Conservation (phyloP, 2,329 filamentous ascomycete species). For the Neonectria faginata region DNA sequence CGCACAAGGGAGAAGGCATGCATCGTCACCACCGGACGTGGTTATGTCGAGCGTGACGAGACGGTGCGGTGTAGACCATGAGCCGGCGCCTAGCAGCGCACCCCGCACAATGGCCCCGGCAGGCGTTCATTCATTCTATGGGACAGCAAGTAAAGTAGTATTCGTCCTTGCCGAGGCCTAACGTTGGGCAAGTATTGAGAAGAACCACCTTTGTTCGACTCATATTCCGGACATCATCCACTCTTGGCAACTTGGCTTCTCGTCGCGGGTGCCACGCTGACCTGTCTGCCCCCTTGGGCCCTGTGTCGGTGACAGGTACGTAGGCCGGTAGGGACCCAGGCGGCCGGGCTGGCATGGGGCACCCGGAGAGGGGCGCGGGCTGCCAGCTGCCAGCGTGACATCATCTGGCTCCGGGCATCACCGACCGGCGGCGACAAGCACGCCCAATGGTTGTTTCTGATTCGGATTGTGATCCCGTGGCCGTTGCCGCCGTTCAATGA, state of each 20-base stretch:
- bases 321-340: conserved; percentile 13
- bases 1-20: not conserved
- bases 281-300: conserved; percentile 1
- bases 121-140: not conserved
- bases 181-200: not conserved
- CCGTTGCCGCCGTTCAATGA: conserved; percentile 5
- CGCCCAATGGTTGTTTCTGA: conserved; percentile 16
- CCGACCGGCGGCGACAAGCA: conserved; percentile 7
- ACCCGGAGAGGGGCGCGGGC: conserved; percentile 12
- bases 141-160: not conserved
- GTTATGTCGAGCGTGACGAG: not conserved
- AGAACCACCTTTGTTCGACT: conserved; percentile 15
- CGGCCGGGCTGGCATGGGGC: conserved; percentile 12
- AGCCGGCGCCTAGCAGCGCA: not conserved
- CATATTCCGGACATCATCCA: conserved; percentile 3
- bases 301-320: conserved; percentile 21
- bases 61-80: not conserved
- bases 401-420: conserved; percentile 29
- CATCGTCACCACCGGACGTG: conserved; percentile 3
- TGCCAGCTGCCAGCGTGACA: conserved; percentile 25
- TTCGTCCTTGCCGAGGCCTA: not conserved
- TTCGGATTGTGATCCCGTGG: conserved; percentile 23
- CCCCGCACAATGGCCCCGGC: not conserved
- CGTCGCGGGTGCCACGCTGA: conserved; percentile 24
- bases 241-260: conserved; percentile 20